These are phyloP conservation scores for Chenopodium quinoa DNA, from an alignment of 148 eudicot genomes.

Conservation along the genomic window DNA sequence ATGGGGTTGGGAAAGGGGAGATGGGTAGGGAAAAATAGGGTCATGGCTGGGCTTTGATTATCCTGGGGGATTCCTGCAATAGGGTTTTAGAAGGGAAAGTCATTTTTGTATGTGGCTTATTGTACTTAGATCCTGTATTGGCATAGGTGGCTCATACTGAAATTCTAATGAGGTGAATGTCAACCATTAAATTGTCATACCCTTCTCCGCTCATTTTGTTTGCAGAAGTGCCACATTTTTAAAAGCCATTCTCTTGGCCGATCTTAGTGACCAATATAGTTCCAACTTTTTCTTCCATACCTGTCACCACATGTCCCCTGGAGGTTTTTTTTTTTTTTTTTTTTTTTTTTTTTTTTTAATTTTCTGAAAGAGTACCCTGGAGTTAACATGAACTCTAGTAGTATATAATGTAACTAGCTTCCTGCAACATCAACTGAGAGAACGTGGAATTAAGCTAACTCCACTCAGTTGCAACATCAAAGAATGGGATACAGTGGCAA, in stretches of 20 bases:
- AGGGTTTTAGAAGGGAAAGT: neutral
- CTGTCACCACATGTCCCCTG: neutral
- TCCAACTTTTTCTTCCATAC: neutral
- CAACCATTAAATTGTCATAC: neutral
- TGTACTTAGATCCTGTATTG: neutral
- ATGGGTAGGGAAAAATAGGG: neutral
- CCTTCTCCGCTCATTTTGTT: neutral
- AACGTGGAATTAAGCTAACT: neutral
- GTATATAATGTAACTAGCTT: neutral
- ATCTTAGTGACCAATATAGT: neutral
- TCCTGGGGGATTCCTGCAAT: neutral
- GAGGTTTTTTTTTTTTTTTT: neutral
- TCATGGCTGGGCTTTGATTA: neutral
- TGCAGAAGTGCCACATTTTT: neutral
- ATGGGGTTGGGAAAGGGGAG: neutral
- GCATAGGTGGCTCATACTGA: neutral
- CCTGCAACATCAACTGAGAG: neutral
- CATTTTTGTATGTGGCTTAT: neutral
- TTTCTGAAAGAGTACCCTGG: neutral
- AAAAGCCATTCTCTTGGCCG: neutral
- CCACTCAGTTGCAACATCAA: neutral
- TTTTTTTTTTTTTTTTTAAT: neutral
- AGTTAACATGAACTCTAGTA: neutral
- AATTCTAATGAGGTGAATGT: neutral
- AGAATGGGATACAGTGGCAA: neutral